Evolutionary conservation across 106 monocot genomes (phyloP), one percentile per base, ranked within the genome.

Genomic region (Dendrobium huoshanense): DNA sequence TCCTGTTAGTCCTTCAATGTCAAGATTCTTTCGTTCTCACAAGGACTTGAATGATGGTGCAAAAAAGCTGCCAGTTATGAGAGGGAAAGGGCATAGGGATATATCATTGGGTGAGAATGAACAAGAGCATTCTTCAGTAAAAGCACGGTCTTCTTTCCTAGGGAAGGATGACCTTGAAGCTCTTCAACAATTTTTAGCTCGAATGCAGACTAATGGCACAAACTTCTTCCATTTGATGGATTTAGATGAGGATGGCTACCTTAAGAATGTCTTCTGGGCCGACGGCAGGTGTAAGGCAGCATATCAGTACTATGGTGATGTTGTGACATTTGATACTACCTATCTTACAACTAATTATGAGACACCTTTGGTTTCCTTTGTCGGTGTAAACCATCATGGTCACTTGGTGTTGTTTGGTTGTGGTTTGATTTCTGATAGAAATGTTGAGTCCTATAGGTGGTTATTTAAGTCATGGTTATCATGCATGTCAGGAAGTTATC

Each of bases 221-320:
- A 84, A 88, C 58, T 88, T 88, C 85, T 88, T 85, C 58, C 81
- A 88, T 82, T 84, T 85, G 79, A 88, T 85, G 80, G 85, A 82
- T 80, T 80, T 88, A 19, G 88, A 85, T 80, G 75, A 74, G 9
- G 79, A 74, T 37, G 88, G 88, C 41, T 72, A 45, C 29, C 51
- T 88, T 41, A 88, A 75, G 77, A 88, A 84, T 77, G 85, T 88
- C 13, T 88, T 88, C 41, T 88, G 88, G 88, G 82, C 85, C 31
- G 88, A 88, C 33, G 82, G 85, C 19, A 88, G 82, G 77, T 84
- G 76, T 74, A 88, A 80, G 82, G 54, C 58, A 29, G 88, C 78
- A 13, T 88, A 88, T 67, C 82, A 80, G 70, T 85, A 84, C 41
- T 88, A 82, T 77, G 76, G 79, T 73, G 88, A 88, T 82, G 88